Base-by-base conservation (phyloP, 495 filamentous ascomycete species). In the Penicillium verhagenii region DNA sequence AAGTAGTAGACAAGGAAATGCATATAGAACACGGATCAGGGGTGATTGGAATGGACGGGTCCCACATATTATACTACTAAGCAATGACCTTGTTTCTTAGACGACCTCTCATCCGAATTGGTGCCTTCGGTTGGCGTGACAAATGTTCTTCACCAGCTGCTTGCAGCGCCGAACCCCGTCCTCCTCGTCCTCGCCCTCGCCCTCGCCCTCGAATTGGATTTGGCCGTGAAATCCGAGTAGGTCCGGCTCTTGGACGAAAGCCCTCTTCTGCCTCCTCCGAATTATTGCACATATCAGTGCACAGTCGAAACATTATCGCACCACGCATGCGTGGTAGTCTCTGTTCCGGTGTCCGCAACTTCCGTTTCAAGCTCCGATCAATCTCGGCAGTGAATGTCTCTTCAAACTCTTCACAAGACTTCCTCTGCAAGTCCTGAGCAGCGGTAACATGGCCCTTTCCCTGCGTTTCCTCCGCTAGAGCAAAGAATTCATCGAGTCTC, bases 281-380 rank as follows among this genome's bases (percentile, higher is more conserved):
- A 43, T 43, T 43, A 11, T 43, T 43, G 40, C 40, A 43, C 40
- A 43, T 43, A 43, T 43, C 40, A 13, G 19, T 43, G 14, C 20
- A 43, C 4, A 43, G 40, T 24, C 40, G 2, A 11, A 43, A 43
- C 40, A 43, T 43, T 8, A 43, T 43, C 40, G 40, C 40, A 6
- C 40, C 40, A 43, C 40, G 40, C 40, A 43, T 43, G 40, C n/a
- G 38, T 14, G 35, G 35, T 14, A 38, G 11, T n/a, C n/a, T n/a
- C 16, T 6, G 11, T 14, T 38, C 35, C 4, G 28, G 28, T 7
- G 35, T n/a, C 6, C 10, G 9, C 6, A 38, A 8, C 6, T n/a
- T 4, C 6, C 35, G 9, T 13, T 38, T n/a, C n/a, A n/a, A 38
- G 10, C 14, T 38, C 4, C 6, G 14, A 8, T n/a, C 8, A 2